phyloP scores from a whole-genome alignment of 2,329 filamentous ascomycete genomes.

The Epichloe sibirici region DNA sequence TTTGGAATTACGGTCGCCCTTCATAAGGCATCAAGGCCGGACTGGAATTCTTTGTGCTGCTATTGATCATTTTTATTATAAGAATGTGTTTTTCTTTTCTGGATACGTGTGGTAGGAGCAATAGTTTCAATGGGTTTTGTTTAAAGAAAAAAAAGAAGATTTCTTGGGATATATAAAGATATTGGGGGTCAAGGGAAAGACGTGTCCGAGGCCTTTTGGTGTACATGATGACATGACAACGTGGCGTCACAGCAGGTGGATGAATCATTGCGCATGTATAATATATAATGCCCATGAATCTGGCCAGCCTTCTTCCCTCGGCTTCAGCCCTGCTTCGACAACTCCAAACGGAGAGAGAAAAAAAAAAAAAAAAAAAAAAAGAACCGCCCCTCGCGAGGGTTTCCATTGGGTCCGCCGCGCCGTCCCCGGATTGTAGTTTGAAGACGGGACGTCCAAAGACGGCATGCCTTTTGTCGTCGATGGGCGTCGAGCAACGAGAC shows the following conservation, averaged over 20 bases:
- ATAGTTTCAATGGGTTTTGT: not conserved
- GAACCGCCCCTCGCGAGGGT: too few relatives aligned
- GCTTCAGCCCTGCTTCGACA: not conserved
- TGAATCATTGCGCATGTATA: too few relatives aligned
- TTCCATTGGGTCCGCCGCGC: slow-evolving; percentile 30
- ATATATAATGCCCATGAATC: not conserved
- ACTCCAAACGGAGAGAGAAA: too few relatives aligned
- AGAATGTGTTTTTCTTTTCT: not conserved
- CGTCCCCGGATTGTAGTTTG: slow-evolving; percentile 34
- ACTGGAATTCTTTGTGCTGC: not conserved
- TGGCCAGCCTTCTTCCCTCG: not conserved
- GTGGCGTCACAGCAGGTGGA: too few relatives aligned
- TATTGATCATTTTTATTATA: not conserved
- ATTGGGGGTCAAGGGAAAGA: too few relatives aligned
- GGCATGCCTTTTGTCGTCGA: slow-evolving; percentile 29
- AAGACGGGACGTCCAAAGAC: slow-evolving; percentile 37
- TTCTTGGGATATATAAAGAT: not conserved
- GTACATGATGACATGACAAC: too few relatives aligned
- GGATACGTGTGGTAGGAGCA: not conserved
- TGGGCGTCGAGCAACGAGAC: slow-evolving; percentile 32
- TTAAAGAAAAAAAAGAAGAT: not conserved
- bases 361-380: too few relatives aligned
- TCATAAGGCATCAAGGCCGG: not conserved
- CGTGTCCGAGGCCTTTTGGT: too few relatives aligned
- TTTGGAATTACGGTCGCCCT: slow-evolving; percentile 4